phyloP scores from a whole-genome alignment of 2,329 filamentous ascomycete genomes.

The Microdochium paspali region DNA sequence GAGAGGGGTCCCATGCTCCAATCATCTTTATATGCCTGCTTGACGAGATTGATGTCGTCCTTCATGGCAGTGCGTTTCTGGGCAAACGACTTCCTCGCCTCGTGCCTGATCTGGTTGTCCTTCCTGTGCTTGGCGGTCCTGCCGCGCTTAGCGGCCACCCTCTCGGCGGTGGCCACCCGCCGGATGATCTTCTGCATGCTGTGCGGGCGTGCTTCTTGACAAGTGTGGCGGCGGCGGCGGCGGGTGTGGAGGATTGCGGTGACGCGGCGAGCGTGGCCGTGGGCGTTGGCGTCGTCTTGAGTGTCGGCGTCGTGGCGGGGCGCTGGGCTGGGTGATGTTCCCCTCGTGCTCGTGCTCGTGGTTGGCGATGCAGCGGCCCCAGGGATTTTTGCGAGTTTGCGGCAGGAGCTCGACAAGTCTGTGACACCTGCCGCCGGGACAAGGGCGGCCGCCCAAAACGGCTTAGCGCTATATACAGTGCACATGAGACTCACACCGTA shows the following conservation, averaged over 20 bases:
- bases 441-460: too few species aligned
- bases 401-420: not conserved
- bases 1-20: conserved; percentile 72
- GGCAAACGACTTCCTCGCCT: conserved; percentile 6
- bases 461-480: too few species aligned
- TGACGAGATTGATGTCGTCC: conserved; percentile 33
- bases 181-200: conserved; percentile 23
- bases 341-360: not conserved
- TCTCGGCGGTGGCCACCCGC: conserved; percentile 26
- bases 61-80: conserved; percentile 18
- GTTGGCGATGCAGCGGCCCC: not conserved
- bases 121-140: conserved; percentile 12
- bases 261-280: too few species aligned
- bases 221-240: not conserved
- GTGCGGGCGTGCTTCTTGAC: too few species aligned
- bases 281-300: too few species aligned
- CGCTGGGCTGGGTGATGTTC: not conserved
- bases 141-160: conserved; percentile 19
- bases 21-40: conserved; percentile 57
- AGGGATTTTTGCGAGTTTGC: not conserved
- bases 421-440: too few species aligned
- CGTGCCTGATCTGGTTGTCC: conserved; percentile 15
- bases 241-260: too few species aligned
- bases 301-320: not conserved
- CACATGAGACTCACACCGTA: too few species aligned